A percentile compares a stretch with the other conserved stretches of the same genome.
These are phyloP conservation scores for Ganoderma meredithae DNA, from an alignment of 1,284 basidiomycete genomes.

Conservation along the genomic window DNA sequence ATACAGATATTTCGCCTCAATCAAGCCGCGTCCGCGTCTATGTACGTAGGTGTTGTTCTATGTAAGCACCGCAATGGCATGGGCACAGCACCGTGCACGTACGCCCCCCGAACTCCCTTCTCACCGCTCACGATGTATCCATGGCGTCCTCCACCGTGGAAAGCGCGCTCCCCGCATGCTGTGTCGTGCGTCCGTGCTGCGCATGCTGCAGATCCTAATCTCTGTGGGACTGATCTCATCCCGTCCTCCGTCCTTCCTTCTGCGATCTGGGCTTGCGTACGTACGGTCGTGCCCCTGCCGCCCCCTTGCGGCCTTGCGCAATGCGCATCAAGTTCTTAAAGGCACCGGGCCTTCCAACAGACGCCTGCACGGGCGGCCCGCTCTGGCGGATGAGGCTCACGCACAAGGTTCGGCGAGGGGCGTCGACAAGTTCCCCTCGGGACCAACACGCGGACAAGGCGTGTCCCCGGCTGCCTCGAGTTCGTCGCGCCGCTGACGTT, in stretches of 20 bases:
- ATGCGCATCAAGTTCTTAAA: constrained; percentile 13
- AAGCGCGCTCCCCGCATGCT: not conserved
- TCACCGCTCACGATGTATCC: not conserved
- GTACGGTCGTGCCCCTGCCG: not conserved
- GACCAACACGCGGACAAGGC: constrained; percentile 8
- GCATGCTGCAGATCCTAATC: constrained; percentile 5
- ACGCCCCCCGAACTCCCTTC: constrained; percentile 12
- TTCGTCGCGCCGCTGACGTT: constrained; percentile 6
- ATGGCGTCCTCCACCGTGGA: constrained; percentile 2
- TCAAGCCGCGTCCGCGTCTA: constrained; percentile 10
- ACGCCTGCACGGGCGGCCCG: constrained; percentile 8
- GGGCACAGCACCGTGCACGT: not conserved
- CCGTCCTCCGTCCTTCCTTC: constrained; percentile 2
- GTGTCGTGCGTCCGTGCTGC: constrained; percentile 2
- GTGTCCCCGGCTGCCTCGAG: constrained; percentile 9
- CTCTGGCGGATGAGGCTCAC: constrained; percentile 3
- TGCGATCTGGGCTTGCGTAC: not conserved
- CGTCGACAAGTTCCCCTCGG: not conserved
- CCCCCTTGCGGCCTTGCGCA: constrained; percentile 5
- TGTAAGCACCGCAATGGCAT: not conserved
- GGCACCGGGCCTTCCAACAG: not conserved
- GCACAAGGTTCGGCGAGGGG: not conserved
- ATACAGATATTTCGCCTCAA: not conserved
- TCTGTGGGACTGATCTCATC: constrained; percentile 6
- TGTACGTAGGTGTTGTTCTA: not conserved